Percentiles rank a stretch among this genome's conserved stretches.
Evolutionary conservation across 2,329 filamentous ascomycete species (phyloP).

Genomic region (Sarocladiaceae sp.): DNA sequence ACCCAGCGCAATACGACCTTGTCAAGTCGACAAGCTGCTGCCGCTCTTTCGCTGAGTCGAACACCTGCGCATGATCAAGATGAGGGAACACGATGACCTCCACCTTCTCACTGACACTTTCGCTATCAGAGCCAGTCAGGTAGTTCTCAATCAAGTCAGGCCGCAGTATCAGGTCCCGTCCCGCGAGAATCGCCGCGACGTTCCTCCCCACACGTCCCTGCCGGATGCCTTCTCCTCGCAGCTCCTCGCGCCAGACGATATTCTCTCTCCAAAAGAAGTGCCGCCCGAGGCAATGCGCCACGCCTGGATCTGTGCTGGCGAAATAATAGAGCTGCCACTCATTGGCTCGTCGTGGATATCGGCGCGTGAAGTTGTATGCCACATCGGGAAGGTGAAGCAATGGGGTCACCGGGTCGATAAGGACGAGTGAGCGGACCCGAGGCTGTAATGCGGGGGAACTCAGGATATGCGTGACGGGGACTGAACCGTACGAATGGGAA

Average conservation of each 20-base stretch:
- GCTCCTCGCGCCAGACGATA: conserved; percentile 62
- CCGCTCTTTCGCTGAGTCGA: conserved; percentile 31
- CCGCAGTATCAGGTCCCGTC: conserved; percentile 59
- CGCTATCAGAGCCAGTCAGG: conserved; percentile 25
- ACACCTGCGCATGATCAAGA: conserved; percentile 59
- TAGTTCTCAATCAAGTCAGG: conserved; percentile 52
- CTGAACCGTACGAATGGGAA: conserved; percentile 59
- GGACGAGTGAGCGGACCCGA: conserved; percentile 41
- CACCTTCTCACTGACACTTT: conserved; percentile 29
- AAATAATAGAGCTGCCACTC: conserved; percentile 68
- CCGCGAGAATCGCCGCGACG: conserved; percentile 53
- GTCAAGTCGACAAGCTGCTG: conserved; percentile 24
- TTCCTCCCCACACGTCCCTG: conserved; percentile 23
- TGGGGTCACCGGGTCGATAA: conserved; percentile 59
- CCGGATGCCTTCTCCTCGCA: conserved; percentile 23
- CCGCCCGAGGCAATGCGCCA: conserved; percentile 56
- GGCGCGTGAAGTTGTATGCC: conserved; percentile 63
- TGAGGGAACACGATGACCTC: conserved; percentile 55
- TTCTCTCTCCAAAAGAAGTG: conserved; percentile 70
- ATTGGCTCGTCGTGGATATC: conserved; percentile 49
- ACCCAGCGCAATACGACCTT: conserved; percentile 18
- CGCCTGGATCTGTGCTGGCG: conserved; percentile 59
- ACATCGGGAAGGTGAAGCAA: conserved; percentile 64
- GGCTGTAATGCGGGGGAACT: conserved; percentile 39
- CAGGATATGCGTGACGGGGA: conserved; percentile 57